Evolutionary conservation across 176 grass and related monocot genomes (phyloP), one percentile per base, ranked within the genome.

Genomic region (Zea luxurians): DNA sequence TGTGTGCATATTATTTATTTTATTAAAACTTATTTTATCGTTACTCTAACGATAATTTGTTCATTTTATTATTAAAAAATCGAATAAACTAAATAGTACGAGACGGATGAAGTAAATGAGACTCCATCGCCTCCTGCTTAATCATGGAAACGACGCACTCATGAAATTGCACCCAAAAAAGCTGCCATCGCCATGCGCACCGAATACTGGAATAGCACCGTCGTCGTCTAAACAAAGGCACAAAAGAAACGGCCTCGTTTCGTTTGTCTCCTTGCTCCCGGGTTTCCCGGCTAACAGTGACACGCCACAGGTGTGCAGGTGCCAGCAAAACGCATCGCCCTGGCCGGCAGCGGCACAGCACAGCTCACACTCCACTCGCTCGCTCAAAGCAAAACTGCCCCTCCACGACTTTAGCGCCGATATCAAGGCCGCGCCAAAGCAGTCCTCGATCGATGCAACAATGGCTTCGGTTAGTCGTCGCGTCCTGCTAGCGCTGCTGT

Each of bases 401-500:
- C 21, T 13, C 79, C 79, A 13, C 67, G 66, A 70, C 77, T 66
- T 87, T 82, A 60, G 61, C 79, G 43, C 72, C 81, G 16, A 60
- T 76, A 52, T 68, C 81, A 8, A 69, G 40, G 53, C 57, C 42
- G 50, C 49, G 8, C 49, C 50, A 42, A 73, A 9, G 35, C 6
- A 2, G 15, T 36, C 27, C 78, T 49, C 61, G 18, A 61, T 75
- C 61, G 54, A 73, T 15, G 75, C 61, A 37, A 70, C 27, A 58
- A 87, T 84, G 85, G 72, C 78, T 11, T 78, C 61, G 12, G 1
- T 54, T 4, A 2, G 5, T 10, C 75, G 75, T 13, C 75, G 4
- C 61, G 8, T 44, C 4, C 27, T 8, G 7, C 78, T 64, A 17
- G 37, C 53, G 55, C 43, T 73, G 66, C 45, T 79, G 66, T 34